phyloP scores from a whole-genome alignment of 164 flowering plant species.

The Vitis rotundifolia region DNA sequence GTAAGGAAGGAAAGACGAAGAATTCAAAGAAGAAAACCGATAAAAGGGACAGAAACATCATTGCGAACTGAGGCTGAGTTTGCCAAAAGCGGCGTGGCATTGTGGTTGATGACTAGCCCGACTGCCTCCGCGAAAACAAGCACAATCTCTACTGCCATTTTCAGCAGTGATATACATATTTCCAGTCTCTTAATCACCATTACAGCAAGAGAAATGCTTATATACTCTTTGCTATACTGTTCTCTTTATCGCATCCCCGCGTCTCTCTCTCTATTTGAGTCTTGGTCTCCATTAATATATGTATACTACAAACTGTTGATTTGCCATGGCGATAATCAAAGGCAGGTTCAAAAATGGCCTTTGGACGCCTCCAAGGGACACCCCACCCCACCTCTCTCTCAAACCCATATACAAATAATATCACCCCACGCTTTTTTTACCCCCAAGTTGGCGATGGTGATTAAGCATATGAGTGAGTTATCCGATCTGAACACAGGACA shows the following conservation, averaged over 20 bases:
- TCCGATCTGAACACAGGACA: too few species aligned
- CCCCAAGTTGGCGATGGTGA: too few species aligned
- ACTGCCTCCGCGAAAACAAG: slow-evolving; percentile 31
- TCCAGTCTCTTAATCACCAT: slow-evolving; percentile 40
- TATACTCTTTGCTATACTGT: not conserved
- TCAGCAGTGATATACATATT: slow-evolving; percentile 35
- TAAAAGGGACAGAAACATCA: slow-evolving; percentile 10
- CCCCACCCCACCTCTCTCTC: too few species aligned
- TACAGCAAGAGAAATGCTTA: not conserved
- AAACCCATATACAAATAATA: too few species aligned
- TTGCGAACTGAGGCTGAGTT: not conserved
- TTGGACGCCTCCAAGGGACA: too few species aligned
- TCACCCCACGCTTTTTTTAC: too few species aligned
- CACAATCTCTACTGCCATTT: slow-evolving; percentile 32
- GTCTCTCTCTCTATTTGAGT: not conserved
- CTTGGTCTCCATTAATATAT: too few species aligned
- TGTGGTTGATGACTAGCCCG: slow-evolving; percentile 10
- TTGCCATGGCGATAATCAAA: too few species aligned
- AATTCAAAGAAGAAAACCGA: slow-evolving; percentile 21
- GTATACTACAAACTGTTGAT: too few species aligned
- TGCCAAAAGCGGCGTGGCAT: not conserved
- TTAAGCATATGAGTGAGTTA: too few species aligned
- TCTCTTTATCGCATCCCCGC: slow-evolving; percentile 2
- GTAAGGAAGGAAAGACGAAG: too few species aligned
- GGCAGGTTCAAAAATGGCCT: too few species aligned